Base-by-base conservation (phyloP, 140 eudicot species). In the Ambrosia hybrid region DNA sequence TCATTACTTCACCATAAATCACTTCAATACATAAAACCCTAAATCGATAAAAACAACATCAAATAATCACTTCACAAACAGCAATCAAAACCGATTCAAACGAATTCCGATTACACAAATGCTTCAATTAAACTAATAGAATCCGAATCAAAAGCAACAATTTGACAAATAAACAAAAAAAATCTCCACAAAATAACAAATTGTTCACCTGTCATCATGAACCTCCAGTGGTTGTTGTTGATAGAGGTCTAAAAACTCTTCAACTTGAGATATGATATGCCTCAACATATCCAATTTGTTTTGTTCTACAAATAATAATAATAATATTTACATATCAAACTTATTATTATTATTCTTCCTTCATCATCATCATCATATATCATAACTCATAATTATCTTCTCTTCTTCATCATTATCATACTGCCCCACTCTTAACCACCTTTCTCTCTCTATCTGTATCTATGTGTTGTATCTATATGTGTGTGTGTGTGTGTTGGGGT, bases 181-280 rank as follows among this genome's bases (percentile, higher is more conserved):
- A 57, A 66, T 26, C 2, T 38, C 59, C 21, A 38, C 30, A 14
- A 74, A 53, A 11, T 34, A 75, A 9, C 67, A 14, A 68, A 51
- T 0, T 11, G 48, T 17, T 53, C 33, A 71, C 82, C 82, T 53
- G 51, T 78, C 21, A 33, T 56, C 7, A 5, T 4, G 55, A 76
- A 48, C n/a, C 7, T 76, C 59, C n/a, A 57, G 76, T 67, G 85
- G 77, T 57, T 73, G 83, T 34, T 52, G 14, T 45, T 30, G 34
- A 9, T 8, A 43, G 9, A 43, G 48, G 48, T 43, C 48, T 43
- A 43, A 9, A 43, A 43, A 41, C 46, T 85, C 73, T 76, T 85
- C 82, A 60, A 83, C 57, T 71, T 88, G 87, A 65, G 79, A 81
- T 65, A 88, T 88, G 80, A 88, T 86, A 57, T 85, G 89, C 81